Base-by-base conservation (phyloP, 1,284 basidiomycete species). In the Cryptococcus sp. region DNA sequence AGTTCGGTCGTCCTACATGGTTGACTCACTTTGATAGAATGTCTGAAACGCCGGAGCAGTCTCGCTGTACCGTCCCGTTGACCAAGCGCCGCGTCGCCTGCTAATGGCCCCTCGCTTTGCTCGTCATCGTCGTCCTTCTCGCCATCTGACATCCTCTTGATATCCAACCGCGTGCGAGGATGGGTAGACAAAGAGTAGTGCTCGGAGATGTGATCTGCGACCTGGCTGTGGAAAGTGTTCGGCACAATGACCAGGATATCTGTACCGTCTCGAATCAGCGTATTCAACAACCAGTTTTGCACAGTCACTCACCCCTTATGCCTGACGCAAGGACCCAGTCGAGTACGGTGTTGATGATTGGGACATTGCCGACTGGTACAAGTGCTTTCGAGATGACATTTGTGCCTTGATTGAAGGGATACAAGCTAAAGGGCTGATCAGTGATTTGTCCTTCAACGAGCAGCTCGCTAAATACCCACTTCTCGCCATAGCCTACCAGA, bases 221-320 rank as follows among this genome's bases (percentile, higher is more conserved):
- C 85, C 1, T 86, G 82, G 2, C 84, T 81, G 13, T 88, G 85
- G 71, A 91, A 89, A 3, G 84, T 79, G 11, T 88, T 81, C 19
- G 92, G 91, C 64, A 90, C 90, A 63, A 95, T 86, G 57, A 95
- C 81, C 23, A 94, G 82, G 46, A 93, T 86, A 76, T 94, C 92
- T 95, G 70, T 15, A 35, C 6, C 23, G 16, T 23, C n/a, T 19
- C 22, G 39, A 22, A 22, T 40, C 53, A 47, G 15, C 25, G 22
- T 30, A 19, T 13, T 22, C 23, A 17, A 4, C 15, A 38, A 10
- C 23, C 20, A 20, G 10, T 15, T 22, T 7, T 3, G 5, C 15
- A 16, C 10, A 17, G 30, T 22, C 35, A 72, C 80, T 58, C 60
- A 89, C 93, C 91, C 80, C 85, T 85, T 42, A 96, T 85, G 13